Conservation (phyloP, 768 basidiomycete species). For the Paxillus ammoniavirescens region DNA sequence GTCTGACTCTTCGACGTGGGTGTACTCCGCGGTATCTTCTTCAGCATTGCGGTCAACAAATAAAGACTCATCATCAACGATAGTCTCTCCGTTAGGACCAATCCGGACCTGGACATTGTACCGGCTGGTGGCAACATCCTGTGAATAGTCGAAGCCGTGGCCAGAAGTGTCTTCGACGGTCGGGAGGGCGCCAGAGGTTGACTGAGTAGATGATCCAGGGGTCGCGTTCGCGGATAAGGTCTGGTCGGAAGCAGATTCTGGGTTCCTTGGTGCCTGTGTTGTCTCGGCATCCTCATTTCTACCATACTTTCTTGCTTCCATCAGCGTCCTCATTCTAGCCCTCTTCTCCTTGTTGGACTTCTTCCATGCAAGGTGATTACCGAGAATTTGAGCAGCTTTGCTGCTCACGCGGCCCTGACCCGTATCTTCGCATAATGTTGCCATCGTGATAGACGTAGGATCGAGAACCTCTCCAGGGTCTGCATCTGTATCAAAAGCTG, state of each 20-base stretch:
- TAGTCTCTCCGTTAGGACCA: conserved; percentile 82
- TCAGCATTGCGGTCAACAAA: conserved; percentile 73
- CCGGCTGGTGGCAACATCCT: conserved; percentile 62
- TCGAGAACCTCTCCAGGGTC: conserved; percentile 77
- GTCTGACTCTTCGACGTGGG: conserved; percentile 80
- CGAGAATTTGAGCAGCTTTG: conserved; percentile 70
- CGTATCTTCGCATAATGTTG: conserved; percentile 70
- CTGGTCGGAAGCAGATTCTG: conserved; percentile 11
- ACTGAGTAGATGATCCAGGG: conserved; percentile 16
- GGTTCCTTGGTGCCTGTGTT: conserved; percentile 2
- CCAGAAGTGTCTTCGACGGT: conserved; percentile 43
- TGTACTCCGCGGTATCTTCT: conserved; percentile 68
- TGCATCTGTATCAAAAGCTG: conserved; percentile 55
- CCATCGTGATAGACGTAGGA: conserved; percentile 84
- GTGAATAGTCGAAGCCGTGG: conserved; percentile 68
- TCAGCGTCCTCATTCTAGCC: conserved; percentile 55
- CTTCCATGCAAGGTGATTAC: conserved; percentile 73
- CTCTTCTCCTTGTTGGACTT: conserved; percentile 64
- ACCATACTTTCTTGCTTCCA: conserved; percentile 79
- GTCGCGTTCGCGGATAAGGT: conserved; percentile 1
- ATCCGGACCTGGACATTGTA: conserved; percentile 86
- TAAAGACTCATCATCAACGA: conserved; percentile 83
- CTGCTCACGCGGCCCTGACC: conserved; percentile 79
- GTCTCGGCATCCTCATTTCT: conserved; percentile 48
- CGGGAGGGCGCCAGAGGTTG: conserved; percentile 13